A percentile compares a stretch with the other conserved stretches of the same genome.
Evolutionary conservation across 371 early-diverging fungal species (phyloP).

Genomic region (Mortierella sp.): DNA sequence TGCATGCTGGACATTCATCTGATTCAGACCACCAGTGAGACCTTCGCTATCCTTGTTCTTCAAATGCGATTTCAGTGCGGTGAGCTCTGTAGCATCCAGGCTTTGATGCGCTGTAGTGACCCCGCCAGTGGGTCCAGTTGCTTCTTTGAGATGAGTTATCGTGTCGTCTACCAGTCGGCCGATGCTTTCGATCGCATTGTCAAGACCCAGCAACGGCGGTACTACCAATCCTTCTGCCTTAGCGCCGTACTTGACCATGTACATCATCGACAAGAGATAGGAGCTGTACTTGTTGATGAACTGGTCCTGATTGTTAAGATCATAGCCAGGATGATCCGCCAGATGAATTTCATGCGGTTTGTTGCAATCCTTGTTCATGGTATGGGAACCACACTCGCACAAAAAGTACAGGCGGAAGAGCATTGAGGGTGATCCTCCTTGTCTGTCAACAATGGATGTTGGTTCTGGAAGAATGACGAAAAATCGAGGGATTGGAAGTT

Average conservation of each 20-base stretch:
- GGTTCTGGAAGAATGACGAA: conserved; percentile 27
- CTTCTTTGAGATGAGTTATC: background rate
- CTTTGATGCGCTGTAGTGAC: no score
- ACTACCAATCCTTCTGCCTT: background rate
- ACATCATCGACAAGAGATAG: conserved; percentile 1
- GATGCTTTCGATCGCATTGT: background rate
- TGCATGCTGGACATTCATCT: background rate
- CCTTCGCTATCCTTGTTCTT: conserved; percentile 1
- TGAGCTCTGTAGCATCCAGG: no score
- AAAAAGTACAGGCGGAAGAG: background rate
- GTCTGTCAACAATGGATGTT: background rate
- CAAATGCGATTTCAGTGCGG: background rate
- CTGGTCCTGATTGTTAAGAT: background rate
- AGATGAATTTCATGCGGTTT: background rate
- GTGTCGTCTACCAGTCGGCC: background rate
- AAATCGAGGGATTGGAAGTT: conserved; percentile 22
- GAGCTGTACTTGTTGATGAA: conserved; percentile 10
- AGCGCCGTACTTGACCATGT: conserved; percentile 3
- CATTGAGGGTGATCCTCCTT: background rate
- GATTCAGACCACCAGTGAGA: conserved; percentile 5
- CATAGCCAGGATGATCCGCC: conserved; percentile 11
- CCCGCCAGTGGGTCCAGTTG: background rate
- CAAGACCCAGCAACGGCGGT: background rate
- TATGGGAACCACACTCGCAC: conserved; percentile 6
- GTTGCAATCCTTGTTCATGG: background rate